Evolutionary conservation across 208 protist species (phyloP).

Genomic region (Plasmodiophora brassicae): DNA sequence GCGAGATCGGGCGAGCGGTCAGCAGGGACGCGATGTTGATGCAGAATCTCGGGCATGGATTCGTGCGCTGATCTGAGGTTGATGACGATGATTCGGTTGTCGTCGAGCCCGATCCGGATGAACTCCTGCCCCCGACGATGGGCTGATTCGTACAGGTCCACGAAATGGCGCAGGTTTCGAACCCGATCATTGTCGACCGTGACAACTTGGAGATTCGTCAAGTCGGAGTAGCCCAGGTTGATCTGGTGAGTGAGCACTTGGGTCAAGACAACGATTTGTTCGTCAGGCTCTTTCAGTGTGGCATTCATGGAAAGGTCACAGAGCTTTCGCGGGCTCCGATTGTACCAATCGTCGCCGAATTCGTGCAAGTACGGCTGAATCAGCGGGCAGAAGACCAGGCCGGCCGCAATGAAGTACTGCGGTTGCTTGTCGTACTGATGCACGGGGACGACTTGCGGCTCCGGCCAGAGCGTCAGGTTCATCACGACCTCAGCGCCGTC

Average conservation of each 20-base stretch:
- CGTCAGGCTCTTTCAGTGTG: background rate
- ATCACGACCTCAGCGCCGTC: conserved; percentile 26
- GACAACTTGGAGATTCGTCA: conserved; percentile 32
- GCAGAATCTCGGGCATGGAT: background rate
- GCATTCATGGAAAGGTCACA: conserved; percentile 31
- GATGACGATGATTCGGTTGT: conserved; percentile 35
- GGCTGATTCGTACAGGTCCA: background rate
- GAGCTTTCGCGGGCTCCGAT: background rate
- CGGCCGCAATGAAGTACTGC: background rate
- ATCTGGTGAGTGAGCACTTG: conserved; percentile 41
- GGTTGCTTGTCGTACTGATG: conserved; percentile 32
- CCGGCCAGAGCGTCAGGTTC: conserved; percentile 17
- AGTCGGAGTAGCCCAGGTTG: conserved; percentile 43
- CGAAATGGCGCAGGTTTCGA: background rate
- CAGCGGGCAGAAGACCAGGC: background rate
- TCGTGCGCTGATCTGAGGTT: background rate
- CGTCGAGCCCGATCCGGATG: background rate
- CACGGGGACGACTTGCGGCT: conserved; percentile 26
- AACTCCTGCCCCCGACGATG: background rate
- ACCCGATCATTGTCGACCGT: background rate
- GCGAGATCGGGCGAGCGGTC: conserved; percentile 36
- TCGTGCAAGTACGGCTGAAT: conserved; percentile 12
- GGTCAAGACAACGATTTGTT: conserved; percentile 42
- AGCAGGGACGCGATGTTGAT: conserved; percentile 1
- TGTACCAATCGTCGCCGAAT: conserved; percentile 30